phyloP scores from a whole-genome alignment of 441 rosid genomes.

The Capsella rubella region DNA sequence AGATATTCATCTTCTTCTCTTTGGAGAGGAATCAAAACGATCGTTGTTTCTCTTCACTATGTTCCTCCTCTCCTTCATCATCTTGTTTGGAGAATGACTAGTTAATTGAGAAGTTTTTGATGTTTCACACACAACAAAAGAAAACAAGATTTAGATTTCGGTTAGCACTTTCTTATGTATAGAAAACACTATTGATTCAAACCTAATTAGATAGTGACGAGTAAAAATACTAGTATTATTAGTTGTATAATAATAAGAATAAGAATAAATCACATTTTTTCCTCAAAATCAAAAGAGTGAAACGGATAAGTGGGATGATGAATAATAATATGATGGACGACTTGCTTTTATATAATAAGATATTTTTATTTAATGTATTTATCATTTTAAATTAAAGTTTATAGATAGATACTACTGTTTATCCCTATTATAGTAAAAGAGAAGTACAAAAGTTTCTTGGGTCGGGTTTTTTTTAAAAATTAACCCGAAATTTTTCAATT shows the following conservation, averaged over 20 bases:
- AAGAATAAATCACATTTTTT: constrained; percentile 18
- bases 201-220: constrained; percentile 37
- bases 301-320: constrained; percentile 36
- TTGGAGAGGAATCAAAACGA: constrained; percentile 69
- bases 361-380: background rate
- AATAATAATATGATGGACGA: constrained; percentile 10
- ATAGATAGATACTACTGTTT: background rate
- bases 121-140: constrained; percentile 13
- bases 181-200: constrained; percentile 23
- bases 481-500: too few relatives aligned
- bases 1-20: constrained; percentile 41
- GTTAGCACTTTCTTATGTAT: background rate
- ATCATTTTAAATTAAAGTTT: background rate
- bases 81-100: constrained; percentile 48
- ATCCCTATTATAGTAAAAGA: too few relatives aligned
- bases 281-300: constrained; percentile 1
- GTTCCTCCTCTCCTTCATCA: constrained; percentile 66
- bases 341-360: constrained; percentile 22
- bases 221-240: background rate
- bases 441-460: too few relatives aligned
- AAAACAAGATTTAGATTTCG: background rate
- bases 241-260: constrained; percentile 20
- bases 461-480: too few relatives aligned
- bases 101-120: constrained; percentile 38
- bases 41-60: constrained; percentile 74